These are phyloP conservation scores for Rhynchosporium graminicola DNA, from an alignment of 2,329 filamentous ascomycete genomes.

Conservation along the genomic window DNA sequence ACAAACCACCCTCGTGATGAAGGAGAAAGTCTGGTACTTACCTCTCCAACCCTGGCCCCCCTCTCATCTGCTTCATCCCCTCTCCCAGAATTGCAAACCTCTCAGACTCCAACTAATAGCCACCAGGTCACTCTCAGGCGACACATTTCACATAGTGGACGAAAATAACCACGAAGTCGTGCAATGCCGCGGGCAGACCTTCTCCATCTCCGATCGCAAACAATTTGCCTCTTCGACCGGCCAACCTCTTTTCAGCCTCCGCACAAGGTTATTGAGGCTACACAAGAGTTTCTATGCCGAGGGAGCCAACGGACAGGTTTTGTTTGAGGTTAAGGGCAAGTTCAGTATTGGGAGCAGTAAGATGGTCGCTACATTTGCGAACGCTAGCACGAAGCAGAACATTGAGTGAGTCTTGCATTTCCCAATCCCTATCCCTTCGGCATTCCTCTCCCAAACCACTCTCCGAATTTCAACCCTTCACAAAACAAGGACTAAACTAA, in stretches of 20 bases:
- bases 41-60: neutral
- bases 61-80: neutral
- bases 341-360: slow-evolving; percentile 54
- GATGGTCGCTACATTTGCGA: slow-evolving; percentile 59
- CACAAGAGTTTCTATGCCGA: slow-evolving; percentile 37
- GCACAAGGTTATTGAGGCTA: slow-evolving; percentile 31
- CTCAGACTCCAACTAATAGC: neutral
- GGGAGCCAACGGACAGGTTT: slow-evolving; percentile 19
- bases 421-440: too few relatives aligned
- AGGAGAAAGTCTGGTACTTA: slow-evolving; percentile 57
- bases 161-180: slow-evolving; percentile 48
- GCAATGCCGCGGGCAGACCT: slow-evolving; percentile 32
- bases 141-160: slow-evolving; percentile 64
- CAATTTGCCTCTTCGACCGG: slow-evolving; percentile 28
- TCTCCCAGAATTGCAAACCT: neutral
- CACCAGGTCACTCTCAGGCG: slow-evolving; percentile 52
- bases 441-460: too few relatives aligned
- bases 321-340: slow-evolving; percentile 37
- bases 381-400: slow-evolving; percentile 44
- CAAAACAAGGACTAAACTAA: too few relatives aligned
- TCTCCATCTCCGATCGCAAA: slow-evolving; percentile 35
- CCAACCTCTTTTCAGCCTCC: slow-evolving; percentile 31
- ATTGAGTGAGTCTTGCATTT: slow-evolving; percentile 40
- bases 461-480: too few relatives aligned
- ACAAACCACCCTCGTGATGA: slow-evolving; percentile 53